These are phyloP conservation scores for Trametes cubensis DNA, from an alignment of 768 basidiomycete genomes.

Conservation along the genomic window DNA sequence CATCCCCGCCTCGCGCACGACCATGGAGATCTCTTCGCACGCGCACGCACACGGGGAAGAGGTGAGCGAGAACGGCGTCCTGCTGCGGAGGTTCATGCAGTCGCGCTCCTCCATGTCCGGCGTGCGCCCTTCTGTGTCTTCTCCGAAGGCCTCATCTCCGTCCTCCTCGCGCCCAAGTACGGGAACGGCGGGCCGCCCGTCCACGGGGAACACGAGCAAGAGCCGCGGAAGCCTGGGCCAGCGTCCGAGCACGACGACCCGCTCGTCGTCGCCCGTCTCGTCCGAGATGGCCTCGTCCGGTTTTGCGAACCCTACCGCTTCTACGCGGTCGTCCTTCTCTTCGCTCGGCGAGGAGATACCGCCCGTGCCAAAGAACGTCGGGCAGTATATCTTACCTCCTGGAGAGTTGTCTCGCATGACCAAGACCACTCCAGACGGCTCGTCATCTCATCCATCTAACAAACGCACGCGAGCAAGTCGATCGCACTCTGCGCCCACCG, in stretches of 20 bases:
- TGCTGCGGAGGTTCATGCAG: constrained; percentile 30
- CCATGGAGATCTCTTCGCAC: constrained; percentile 31
- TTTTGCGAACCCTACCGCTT: constrained; percentile 48
- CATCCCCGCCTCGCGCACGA: constrained; percentile 25
- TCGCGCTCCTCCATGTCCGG: constrained; percentile 31
- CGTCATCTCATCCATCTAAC: not conserved
- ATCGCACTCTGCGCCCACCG: constrained; percentile 19
- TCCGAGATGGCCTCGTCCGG: constrained; percentile 57
- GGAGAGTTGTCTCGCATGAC: constrained; percentile 50
- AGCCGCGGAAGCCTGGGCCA: constrained; percentile 24
- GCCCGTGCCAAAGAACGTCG: constrained; percentile 43
- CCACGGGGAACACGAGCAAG: constrained; percentile 22
- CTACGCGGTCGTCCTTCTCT: constrained; percentile 57
- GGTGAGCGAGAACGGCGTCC: constrained; percentile 20
- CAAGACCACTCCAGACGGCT: constrained; percentile 8
- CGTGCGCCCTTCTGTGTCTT: constrained; percentile 28
- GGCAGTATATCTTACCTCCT: constrained; percentile 58
- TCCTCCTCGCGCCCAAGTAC: constrained; percentile 24
- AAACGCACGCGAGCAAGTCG: constrained; percentile 15
- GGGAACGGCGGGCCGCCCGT: constrained; percentile 28
- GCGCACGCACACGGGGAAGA: constrained; percentile 17
- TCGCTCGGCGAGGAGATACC: constrained; percentile 52
- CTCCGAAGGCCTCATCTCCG: constrained; percentile 21
- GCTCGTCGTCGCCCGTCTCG: constrained; percentile 63
- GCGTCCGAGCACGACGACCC: constrained; percentile 52